These are phyloP conservation scores for Tolypocladium guangdongense DNA, from an alignment of 2,329 filamentous ascomycete species.

Conservation along the genomic window DNA sequence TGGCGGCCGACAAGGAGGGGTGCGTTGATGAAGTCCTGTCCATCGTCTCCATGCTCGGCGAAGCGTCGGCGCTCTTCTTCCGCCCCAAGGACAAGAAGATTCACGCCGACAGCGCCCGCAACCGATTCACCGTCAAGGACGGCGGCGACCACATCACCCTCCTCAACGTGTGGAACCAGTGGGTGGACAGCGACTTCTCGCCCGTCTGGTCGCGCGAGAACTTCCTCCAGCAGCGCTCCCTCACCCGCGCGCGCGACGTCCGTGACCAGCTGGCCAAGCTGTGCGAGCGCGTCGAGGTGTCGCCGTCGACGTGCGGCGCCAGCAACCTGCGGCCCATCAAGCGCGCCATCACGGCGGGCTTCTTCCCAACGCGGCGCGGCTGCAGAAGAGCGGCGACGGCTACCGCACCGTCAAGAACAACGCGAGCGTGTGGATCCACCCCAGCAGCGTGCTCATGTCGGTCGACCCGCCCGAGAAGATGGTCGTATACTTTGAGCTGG, in stretches of 20 bases:
- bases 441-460: slow-evolving; percentile 70
- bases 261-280: slow-evolving; percentile 86
- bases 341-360: slow-evolving; percentile 80
- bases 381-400: slow-evolving; percentile 73
- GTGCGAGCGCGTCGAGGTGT: slow-evolving; percentile 86
- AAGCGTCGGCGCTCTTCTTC: slow-evolving; percentile 84
- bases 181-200: slow-evolving; percentile 84
- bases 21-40: slow-evolving; percentile 89
- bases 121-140: slow-evolving; percentile 80
- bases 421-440: slow-evolving; percentile 84
- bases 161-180: slow-evolving; percentile 91
- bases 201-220: slow-evolving; percentile 86
- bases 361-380: slow-evolving; percentile 83
- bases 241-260: slow-evolving; percentile 82
- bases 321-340: slow-evolving; percentile 66
- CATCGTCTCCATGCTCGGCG: slow-evolving; percentile 88
- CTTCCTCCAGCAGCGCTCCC: slow-evolving; percentile 82
- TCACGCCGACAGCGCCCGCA: slow-evolving; percentile 82
- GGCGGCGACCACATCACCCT: slow-evolving; percentile 84
- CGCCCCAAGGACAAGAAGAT: slow-evolving; percentile 95
- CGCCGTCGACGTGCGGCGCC: slow-evolving; percentile 55
- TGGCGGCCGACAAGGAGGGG: slow-evolving; percentile 81
- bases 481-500: slow-evolving; percentile 78
- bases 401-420: slow-evolving; percentile 91
- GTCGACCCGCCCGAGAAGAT: slow-evolving; percentile 67